Evolutionary conservation across 805 yeast genomes (phyloP), one percentile per base, ranked within the genome.

Genomic region (Myxozyma geophila): DNA sequence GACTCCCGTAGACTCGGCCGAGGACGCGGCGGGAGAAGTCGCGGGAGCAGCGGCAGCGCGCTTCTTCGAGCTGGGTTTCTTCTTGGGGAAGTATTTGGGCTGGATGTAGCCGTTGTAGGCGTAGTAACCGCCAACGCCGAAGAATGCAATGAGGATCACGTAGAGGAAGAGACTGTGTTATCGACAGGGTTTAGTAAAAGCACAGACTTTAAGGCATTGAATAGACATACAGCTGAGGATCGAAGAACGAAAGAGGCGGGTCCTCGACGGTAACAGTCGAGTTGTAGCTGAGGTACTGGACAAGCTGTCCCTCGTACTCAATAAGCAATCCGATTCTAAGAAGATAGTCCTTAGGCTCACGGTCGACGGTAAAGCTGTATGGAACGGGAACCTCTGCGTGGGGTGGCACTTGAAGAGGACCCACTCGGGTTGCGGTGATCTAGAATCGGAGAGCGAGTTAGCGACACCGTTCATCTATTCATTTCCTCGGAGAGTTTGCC

Each of bases 201-300:
- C 28, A 17, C 21, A 23, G 8, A 46, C 13, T n/a, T 15, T n/a
- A 15, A 28, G 28, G 28, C 5, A 28, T 28, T 28, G 28, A 28
- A 28, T 12, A 48, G 12, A 52, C 67, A 19, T 56, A 62, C 67
- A 66, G 54, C 75, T 87, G 85, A 13, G 92, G 95, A 73, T 89
- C 84, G 77, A 87, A 86, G 59, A 87, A 67, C 0, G 96, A 87
- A 70, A 92, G 78, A 61, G 87, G 82, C 43, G 82, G 83, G 70
- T 91, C 96, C 10, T 75, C 75, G 61, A 92, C 83, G 23, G 79
- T 74, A 51, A 89, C 77, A 15, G 70, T 67, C 10, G 61, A 57
- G 46, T 64, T 66, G 60, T 50, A 66, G 19, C 56, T 63, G 28
- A 59, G 48, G 47, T 50, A 47, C 61, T 69, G 71, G 40, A 66